Evolutionary conservation across 2,329 filamentous ascomycete species (phyloP).

Genomic region (Fusarium mundagurra): DNA sequence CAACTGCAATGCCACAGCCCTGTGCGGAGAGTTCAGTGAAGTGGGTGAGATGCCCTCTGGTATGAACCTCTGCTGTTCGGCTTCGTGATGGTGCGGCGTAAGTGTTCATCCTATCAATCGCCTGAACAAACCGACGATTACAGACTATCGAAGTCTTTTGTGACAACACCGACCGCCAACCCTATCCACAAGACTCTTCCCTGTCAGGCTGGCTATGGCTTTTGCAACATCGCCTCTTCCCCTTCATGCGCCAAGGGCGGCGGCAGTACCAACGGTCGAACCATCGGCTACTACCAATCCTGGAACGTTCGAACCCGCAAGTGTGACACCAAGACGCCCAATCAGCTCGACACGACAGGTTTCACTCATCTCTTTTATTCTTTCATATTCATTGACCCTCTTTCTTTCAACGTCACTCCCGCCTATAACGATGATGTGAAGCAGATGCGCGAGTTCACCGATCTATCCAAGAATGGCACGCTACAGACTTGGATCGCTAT

Average conservation of each 20-base stretch:
- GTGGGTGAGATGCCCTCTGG: conserved; percentile 8
- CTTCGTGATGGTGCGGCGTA: neutral
- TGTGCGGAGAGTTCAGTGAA: conserved; percentile 18
- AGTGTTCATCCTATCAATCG: too few relatives aligned
- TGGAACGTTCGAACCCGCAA: conserved; percentile 20
- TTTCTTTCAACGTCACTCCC: neutral
- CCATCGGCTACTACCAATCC: conserved; percentile 19
- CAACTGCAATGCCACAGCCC: neutral
- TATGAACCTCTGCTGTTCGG: conserved; percentile 13
- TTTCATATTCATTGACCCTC: conserved; percentile 30
- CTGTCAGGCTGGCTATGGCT: conserved; percentile 8
- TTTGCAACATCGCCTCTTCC: neutral
- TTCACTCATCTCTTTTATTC: conserved; percentile 26
- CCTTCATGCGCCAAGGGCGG: conserved; percentile 7
- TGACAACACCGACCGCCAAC: conserved; percentile 5
- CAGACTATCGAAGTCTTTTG: neutral
- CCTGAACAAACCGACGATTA: neutral
- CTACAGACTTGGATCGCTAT: conserved; percentile 53
- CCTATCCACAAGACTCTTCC: neutral
- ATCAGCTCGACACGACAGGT: conserved; percentile 9
- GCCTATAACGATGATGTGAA: conserved; percentile 6
- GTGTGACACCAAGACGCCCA: conserved; percentile 18
- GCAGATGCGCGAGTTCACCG: conserved; percentile 16
- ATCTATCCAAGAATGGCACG: neutral
- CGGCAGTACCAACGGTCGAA: conserved; percentile 5